Base-by-base conservation (phyloP, 1,139 yeast species). In the Candida buenavistaensis region DNA sequence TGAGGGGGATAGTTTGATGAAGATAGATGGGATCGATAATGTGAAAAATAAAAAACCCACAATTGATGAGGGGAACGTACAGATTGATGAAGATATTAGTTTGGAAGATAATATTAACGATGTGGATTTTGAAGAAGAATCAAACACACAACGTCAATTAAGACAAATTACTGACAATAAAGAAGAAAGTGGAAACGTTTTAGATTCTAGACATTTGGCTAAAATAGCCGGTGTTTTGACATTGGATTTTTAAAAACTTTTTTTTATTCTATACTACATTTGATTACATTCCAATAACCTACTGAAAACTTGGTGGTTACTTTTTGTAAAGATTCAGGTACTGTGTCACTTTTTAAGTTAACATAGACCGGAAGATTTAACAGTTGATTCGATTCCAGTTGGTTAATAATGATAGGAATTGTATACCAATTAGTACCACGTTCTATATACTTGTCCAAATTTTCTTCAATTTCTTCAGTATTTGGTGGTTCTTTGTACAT, bases 141-240 rank as follows among this genome's bases (percentile, higher is more conserved):
- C 50, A 2, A 42, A 39, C 24, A 52, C 62, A 2, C 61, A 57
- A 35, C 35, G 45, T n/a, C 49, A 48, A 23, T 37, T 49, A 6
- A 38, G 55, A 20, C 40, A 27, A 35, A 22, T n/a, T 22, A 14
- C 11, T 10, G 10, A 3, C 5, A 30, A 23, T 4, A 59, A 57
- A 35, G 69, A 68, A 38, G 13, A 22, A n/a, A 12, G 13, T n/a
- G 24, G 12, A 3, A n/a, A 22, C 13, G 11, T n/a, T 60, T 50
- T 78, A 30, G 82, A 78, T 48, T 63, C 78, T 2, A 60, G 76
- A 32, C 81, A 78, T 51, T 50, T 79, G 32, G 66, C 72, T 9
- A 72, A 71, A 21, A 59, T 78, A 10, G 77, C 81, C 2, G 84
- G 83, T 2, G 57, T 77, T 15, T 55, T 79, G 29, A 64, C 76